Evolutionary conservation across 2,329 filamentous ascomycete genomes (phyloP).

Genomic region (Onygena corvina): DNA sequence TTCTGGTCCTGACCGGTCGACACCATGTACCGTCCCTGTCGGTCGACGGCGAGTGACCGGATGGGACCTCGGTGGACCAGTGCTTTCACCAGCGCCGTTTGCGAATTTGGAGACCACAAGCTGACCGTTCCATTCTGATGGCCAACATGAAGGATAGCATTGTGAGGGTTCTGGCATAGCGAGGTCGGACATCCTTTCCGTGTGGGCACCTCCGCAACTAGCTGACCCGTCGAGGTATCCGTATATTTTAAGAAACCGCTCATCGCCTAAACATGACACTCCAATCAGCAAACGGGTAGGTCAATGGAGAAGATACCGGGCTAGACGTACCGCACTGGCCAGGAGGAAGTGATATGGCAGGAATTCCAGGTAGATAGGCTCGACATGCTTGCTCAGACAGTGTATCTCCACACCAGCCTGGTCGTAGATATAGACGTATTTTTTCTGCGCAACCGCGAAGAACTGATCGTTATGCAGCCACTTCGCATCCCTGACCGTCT

Average conservation of each 20-base stretch:
- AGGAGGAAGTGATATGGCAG: slow-evolving; percentile 92
- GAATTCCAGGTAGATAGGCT: slow-evolving; percentile 90
- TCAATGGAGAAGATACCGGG: not conserved
- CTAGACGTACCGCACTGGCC: slow-evolving; percentile 58
- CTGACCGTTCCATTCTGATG: slow-evolving; percentile 93
- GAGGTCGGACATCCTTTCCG: slow-evolving; percentile 72
- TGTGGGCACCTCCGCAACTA: slow-evolving; percentile 75
- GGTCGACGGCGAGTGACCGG: slow-evolving; percentile 69
- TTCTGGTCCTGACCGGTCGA: slow-evolving; percentile 78
- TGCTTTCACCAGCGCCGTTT: slow-evolving; percentile 78
- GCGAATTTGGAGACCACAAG: slow-evolving; percentile 87
- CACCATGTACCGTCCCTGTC: slow-evolving; percentile 91
- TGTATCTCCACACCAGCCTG: slow-evolving; percentile 82
- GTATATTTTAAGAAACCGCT: slow-evolving; percentile 84
- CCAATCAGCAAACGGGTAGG: not conserved
- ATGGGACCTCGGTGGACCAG: slow-evolving; percentile 84
- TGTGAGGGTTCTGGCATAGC: slow-evolving; percentile 78
- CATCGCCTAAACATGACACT: slow-evolving; percentile 44
- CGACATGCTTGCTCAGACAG: slow-evolving; percentile 76
- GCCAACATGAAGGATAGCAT: slow-evolving; percentile 81
- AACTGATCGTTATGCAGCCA: slow-evolving; percentile 91
- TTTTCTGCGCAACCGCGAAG: slow-evolving; percentile 93
- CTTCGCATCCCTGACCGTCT: slow-evolving; percentile 77
- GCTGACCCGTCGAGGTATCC: slow-evolving; percentile 83
- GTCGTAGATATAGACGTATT: slow-evolving; percentile 95